phyloP scores from a whole-genome alignment of 2,329 filamentous ascomycete genomes.

The Sclerotinia trifoliorum region DNA sequence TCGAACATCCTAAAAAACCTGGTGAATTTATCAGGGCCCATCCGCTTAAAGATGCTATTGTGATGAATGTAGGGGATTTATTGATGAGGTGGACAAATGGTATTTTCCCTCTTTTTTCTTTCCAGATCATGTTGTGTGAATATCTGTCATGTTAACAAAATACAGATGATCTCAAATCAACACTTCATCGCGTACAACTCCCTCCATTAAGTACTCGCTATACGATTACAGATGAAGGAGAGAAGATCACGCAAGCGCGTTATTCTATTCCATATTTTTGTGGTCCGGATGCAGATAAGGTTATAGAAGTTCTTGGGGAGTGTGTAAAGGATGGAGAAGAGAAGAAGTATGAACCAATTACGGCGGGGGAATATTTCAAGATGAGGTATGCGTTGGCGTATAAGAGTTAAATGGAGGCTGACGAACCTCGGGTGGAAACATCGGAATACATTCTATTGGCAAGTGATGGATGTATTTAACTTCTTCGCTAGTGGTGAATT shows the following conservation, averaged over 20 bases:
- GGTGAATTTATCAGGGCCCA: conserved; percentile 45
- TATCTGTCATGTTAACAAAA: not conserved
- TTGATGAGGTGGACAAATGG: conserved; percentile 52
- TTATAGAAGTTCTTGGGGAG: conserved; percentile 53
- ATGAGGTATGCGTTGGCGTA: conserved; percentile 35
- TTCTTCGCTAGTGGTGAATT: too few relatives aligned
- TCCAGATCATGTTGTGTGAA: not conserved
- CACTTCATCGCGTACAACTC: conserved; percentile 52
- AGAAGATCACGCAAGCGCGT: conserved; percentile 49
- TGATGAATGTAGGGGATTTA: conserved; percentile 52
- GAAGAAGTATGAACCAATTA: conserved; percentile 50
- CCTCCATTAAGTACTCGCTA: conserved; percentile 45
- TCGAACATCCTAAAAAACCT: conserved; percentile 44
- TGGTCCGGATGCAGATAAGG: conserved; percentile 48
- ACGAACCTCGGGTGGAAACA: too few relatives aligned
- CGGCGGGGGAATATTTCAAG: conserved; percentile 32
- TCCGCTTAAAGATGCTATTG: conserved; percentile 44
- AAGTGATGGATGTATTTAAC: too few relatives aligned
- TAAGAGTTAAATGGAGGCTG: conserved; percentile 1
- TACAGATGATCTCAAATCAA: conserved; percentile 51
- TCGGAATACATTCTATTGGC: not conserved
- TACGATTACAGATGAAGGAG: conserved; percentile 37
- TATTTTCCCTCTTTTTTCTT: conserved; percentile 27
- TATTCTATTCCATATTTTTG: conserved; percentile 63
- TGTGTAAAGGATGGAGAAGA: conserved; percentile 46